Percentiles rank a stretch among this genome's conserved stretches.
Evolutionary conservation across 257 asterid genomes (phyloP).

Genomic region (Ligustrum vulgare): DNA sequence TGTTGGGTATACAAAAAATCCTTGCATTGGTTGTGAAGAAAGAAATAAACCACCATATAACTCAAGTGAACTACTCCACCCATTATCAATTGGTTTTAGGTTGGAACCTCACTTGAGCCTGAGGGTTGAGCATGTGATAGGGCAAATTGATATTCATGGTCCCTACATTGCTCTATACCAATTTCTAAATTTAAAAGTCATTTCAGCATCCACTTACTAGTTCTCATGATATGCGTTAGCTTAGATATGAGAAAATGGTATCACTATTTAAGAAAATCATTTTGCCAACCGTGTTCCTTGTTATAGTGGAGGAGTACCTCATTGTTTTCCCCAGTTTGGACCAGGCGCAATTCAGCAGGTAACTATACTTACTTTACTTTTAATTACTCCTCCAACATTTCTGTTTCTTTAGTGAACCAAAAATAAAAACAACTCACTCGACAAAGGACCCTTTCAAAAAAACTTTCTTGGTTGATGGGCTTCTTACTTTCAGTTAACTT

Average conservation of each 20-base stretch:
- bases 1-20: too few species aligned
- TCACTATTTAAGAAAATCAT: slow-evolving; percentile 5
- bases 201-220: slow-evolving; percentile 1
- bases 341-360: slow-evolving; percentile 98
- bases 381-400: background rate
- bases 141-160: too few species aligned
- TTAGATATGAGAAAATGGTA: slow-evolving; percentile 15
- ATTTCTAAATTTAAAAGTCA: background rate
- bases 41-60: too few species aligned
- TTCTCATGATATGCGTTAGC: background rate
- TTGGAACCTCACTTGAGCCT: too few species aligned
- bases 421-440: background rate
- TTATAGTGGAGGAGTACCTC: slow-evolving; percentile 94
- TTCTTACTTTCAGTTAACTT: background rate
- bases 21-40: too few species aligned
- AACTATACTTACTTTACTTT: slow-evolving; percentile 15
- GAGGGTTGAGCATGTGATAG: too few species aligned
- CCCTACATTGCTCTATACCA: background rate
- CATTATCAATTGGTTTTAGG: too few species aligned
- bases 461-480: background rate
- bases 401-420: background rate
- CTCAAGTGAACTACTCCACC: too few species aligned
- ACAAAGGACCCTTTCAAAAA: background rate
- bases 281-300: slow-evolving; percentile 28
- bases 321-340: slow-evolving; percentile 99